Evolutionary conservation across 2,329 filamentous ascomycete species (phyloP).

Genomic region (Penicillium thymicola): DNA sequence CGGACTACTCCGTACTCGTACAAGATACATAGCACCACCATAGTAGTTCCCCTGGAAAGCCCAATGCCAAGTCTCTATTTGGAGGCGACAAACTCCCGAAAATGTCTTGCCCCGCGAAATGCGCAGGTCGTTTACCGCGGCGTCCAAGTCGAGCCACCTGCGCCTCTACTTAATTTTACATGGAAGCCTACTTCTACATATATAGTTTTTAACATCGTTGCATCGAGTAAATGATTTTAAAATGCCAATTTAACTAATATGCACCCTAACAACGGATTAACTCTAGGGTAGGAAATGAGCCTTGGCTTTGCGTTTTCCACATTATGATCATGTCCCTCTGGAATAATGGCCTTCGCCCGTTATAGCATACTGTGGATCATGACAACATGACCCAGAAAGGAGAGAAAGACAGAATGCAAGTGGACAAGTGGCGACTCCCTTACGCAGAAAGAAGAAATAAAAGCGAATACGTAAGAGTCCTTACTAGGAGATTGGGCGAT

Average conservation of each 20-base stretch:
- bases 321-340: not conserved
- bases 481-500: not conserved
- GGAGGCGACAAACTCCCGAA: not conserved
- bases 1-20: not conserved
- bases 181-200: not conserved
- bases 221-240: not conserved
- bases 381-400: not conserved
- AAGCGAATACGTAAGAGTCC: slow-evolving; percentile 1
- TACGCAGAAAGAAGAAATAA: not conserved
- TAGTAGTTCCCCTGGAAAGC: not conserved
- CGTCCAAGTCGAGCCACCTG: not conserved
- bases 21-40: not conserved
- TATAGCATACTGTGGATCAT: not conserved
- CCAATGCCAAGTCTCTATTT: not conserved
- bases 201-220: not conserved
- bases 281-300: slow-evolving; percentile 1
- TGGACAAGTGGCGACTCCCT: slow-evolving; percentile 1
- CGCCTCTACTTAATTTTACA: not conserved
- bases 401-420: not conserved
- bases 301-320: not conserved
- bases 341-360: not conserved
- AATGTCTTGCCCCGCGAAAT: not conserved
- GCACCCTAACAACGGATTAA: not conserved
- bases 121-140: not conserved
- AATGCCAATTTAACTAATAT: not conserved